These are phyloP conservation scores for Fusarium lateritium DNA, from an alignment of 2,329 filamentous ascomycete genomes.

Conservation along the genomic window DNA sequence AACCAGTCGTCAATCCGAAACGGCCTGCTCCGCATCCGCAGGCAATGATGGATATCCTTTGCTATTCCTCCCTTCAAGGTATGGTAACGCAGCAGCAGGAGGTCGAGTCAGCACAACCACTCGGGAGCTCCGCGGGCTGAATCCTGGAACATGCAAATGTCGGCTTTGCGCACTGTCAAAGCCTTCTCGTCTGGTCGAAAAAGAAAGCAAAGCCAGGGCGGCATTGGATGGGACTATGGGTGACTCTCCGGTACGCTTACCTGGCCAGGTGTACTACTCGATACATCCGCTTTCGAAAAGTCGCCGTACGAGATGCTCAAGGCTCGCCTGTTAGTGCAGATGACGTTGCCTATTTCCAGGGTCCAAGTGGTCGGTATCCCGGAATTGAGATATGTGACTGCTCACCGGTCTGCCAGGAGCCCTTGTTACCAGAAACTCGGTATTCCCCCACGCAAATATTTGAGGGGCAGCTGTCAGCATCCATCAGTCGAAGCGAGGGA, in stretches of 20 bases:
- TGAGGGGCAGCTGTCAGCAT: conserved; percentile 29
- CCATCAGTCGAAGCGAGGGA: conserved; percentile 12
- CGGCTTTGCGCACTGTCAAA: conserved; percentile 15
- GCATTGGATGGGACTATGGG: conserved; percentile 8
- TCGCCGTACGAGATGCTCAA: neutral
- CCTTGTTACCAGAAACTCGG: conserved; percentile 41
- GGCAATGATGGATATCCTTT: conserved; percentile 6
- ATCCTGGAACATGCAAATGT: conserved; percentile 12
- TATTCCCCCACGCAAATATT: conserved; percentile 38
- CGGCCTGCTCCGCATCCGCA: conserved; percentile 7
- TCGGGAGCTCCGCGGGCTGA: conserved; percentile 36
- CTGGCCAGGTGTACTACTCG: neutral
- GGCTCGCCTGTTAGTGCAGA: conserved; percentile 23
- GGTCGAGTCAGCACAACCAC: conserved; percentile 22
- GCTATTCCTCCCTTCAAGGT: conserved; percentile 4
- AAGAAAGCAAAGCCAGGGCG: conserved; percentile 8
- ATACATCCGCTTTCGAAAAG: conserved; percentile 1
- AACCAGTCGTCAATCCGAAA: conserved; percentile 10
- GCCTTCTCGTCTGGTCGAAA: conserved; percentile 3
- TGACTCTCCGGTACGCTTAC: conserved; percentile 17
- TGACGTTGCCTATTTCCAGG: conserved; percentile 22
- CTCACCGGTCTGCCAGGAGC: conserved; percentile 44
- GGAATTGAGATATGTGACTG: conserved; percentile 39
- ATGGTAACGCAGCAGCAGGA: conserved; percentile 30
- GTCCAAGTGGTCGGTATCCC: conserved; percentile 39